Base-by-base conservation (phyloP, 306 rosid genomes). In the Clitoria ternatea region DNA sequence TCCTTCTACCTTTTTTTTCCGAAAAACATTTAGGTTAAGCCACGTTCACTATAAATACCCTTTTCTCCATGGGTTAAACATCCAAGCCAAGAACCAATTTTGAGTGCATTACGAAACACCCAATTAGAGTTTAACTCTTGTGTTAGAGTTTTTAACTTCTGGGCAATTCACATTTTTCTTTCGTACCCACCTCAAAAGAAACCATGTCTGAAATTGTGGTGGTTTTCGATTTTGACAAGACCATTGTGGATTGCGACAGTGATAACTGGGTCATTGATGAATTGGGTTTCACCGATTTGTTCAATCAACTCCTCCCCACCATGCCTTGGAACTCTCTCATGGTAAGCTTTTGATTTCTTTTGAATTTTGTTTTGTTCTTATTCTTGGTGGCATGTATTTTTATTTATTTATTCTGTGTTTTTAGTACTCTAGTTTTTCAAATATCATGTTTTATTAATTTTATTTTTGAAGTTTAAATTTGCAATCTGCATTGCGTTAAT, bases 271-370 rank as follows among this genome's bases (percentile, higher is more conserved):
- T 89, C 19, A 49, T 92, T 10, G 96, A 92, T 5, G 92, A 81
- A 13, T 68, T 92, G 50, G 94, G 92, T 54, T 73, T 64, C 26
- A 85, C 92, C 1, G 89, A 89, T 60, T 82, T 82, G 77, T 92
- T 87, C 85, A 84, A 89, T 32, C 60, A 76, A 1, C 89, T 92
- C 12, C 87, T 82, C 66, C 90, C 92, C 17, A 81, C 94, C 66
- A 87, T 92, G 96, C 92, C 96, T 4, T 92, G 96, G 97, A 92
- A 92, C 72, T 85, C 92, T 45, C 83, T 89, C 79, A 92, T 92
- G 96, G 97, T 90, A 69, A 24, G 18, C 4, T 3, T 55, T 42
- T 17, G 2, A 1, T n/a, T 50, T 6, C 3, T 0, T 47, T 33
- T 6, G 0, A 2, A 7, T 1, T 7, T 18, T 7, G 12, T 13